Conservation (phyloP, 1,139 yeast genomes). For the Hansenula sp. region DNA sequence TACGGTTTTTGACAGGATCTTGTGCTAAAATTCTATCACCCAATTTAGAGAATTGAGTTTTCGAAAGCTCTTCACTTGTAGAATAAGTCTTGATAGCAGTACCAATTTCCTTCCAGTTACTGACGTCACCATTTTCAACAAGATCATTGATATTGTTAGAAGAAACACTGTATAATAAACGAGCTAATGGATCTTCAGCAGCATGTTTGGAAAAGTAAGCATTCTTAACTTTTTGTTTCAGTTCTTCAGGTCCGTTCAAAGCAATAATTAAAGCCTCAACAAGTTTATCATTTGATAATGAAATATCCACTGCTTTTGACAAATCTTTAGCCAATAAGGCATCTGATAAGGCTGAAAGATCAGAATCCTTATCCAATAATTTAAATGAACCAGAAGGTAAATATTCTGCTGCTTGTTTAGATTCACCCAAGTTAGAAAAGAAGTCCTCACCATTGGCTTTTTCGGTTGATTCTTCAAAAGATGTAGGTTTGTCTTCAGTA, state of each 20-base stretch:
- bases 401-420: slow-evolving; percentile 19
- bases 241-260: slow-evolving; percentile 57
- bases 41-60: slow-evolving; percentile 53
- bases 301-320: slow-evolving; percentile 62
- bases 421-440: slow-evolving; percentile 29
- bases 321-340: slow-evolving; percentile 61
- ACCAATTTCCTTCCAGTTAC: slow-evolving; percentile 84
- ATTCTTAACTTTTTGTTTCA: slow-evolving; percentile 64
- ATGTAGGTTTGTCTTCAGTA: slow-evolving; percentile 20
- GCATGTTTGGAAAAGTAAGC: slow-evolving; percentile 64
- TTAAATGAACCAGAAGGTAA: slow-evolving; percentile 40
- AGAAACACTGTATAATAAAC: slow-evolving; percentile 67
- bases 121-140: slow-evolving; percentile 70
- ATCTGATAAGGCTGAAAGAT: slow-evolving; percentile 41
- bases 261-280: slow-evolving; percentile 84
- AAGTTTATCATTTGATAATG: slow-evolving; percentile 60
- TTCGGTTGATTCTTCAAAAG: slow-evolving; percentile 13
- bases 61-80: slow-evolving; percentile 41
- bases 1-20: slow-evolving; percentile 42
- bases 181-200: slow-evolving; percentile 53
- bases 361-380: slow-evolving; percentile 28
- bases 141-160: slow-evolving; percentile 63
- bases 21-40: slow-evolving; percentile 66
- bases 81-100: slow-evolving; percentile 60
- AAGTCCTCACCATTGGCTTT: slow-evolving; percentile 30